Evolutionary conservation across 306 rosid species (phyloP), one percentile per base, ranked within the genome.

Genomic region (Cotoneaster glaucophyllus): DNA sequence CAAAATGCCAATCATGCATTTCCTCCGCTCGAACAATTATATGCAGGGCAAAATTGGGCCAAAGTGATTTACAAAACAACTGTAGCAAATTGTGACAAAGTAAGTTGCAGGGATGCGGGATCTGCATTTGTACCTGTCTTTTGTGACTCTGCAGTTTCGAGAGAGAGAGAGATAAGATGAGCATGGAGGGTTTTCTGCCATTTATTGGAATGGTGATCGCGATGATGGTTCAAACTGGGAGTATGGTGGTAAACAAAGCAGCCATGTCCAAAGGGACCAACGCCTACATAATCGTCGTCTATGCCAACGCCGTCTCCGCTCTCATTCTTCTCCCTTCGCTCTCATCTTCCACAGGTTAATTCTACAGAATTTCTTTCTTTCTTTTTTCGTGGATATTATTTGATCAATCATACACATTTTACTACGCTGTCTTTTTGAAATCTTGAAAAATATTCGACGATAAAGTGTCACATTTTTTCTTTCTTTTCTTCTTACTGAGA

Each of bases 201-300:
- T 86, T 84, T 70, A 17, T 67, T 65, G 93, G 90, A 59, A 88
- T 86, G 88, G 50, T 82, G 45, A 0, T 74, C 18, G 78, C 75
- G 26, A 45, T 86, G 75, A 11, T 86, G 75, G 14, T 64, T 64
- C 90, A 86, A 77, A 80, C 80, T 54, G 78, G 85, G 3, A 78
- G 45, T 17, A 31, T 75, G 53, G 58, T 74, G 25, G 22, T 80
- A 10, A 74, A 57, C 69, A 75, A 80, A 70, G 52, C 26, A 25
- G 83, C 83, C 61, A 74, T 80, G 83, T 69, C 80, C 13, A 39
- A 43, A 8, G 83, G 80, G 45, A 15, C 45, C 41, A 69, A 63
- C 41, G 53, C 41, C 29, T 75, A 45, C 56, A 22, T 53, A n/a
- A 41, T 80, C 48, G 61, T 24, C 18, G 54, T 80, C 25, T 80